Percentiles rank a stretch among this genome's conserved stretches.
phyloP scores from a whole-genome alignment of 1,284 basidiomycete genomes.

The Stygiomarasmius scandens region DNA sequence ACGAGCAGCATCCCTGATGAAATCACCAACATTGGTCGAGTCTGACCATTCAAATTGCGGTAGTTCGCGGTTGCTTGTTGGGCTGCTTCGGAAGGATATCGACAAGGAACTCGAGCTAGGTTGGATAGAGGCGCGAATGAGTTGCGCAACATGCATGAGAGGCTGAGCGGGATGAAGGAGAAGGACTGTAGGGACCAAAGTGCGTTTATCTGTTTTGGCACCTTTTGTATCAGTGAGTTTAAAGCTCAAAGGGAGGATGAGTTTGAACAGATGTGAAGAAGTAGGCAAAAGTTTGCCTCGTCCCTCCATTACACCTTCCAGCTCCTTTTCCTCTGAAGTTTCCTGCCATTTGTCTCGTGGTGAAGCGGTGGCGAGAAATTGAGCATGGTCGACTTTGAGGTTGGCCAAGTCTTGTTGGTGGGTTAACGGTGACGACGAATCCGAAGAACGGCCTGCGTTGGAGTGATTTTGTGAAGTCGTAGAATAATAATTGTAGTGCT shows the following conservation, averaged over 20 bases:
- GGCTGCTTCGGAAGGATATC: conserved; percentile 33
- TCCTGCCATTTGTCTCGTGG: conserved; percentile 41
- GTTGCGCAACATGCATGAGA: conserved; percentile 56
- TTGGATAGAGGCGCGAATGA: conserved; percentile 48
- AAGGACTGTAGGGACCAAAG: conserved; percentile 52
- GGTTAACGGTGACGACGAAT: no score
- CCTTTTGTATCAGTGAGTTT: conserved; percentile 15
- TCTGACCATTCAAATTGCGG: conserved; percentile 60
- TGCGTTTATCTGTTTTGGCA: conserved; percentile 12
- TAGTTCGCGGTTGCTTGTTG: conserved; percentile 37
- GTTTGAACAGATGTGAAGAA: conserved; percentile 65
- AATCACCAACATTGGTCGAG: conserved; percentile 68
- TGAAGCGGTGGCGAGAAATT: conserved; percentile 48
- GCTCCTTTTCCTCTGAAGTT: conserved; percentile 26
- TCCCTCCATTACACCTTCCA: conserved; percentile 33
- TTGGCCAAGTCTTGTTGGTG: background rate
- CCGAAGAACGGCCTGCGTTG: no score
- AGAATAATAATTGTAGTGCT: background rate
- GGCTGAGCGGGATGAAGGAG: conserved; percentile 64
- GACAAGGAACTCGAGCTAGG: conserved; percentile 36
- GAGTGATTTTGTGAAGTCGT: background rate
- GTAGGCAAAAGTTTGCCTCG: conserved; percentile 64
- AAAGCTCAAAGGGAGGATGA: conserved; percentile 55
- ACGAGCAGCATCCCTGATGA: conserved; percentile 64
- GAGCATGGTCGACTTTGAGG: conserved; percentile 44